phyloP scores from a whole-genome alignment of 2,329 filamentous ascomycete species.

The Sarocladium strictum region DNA sequence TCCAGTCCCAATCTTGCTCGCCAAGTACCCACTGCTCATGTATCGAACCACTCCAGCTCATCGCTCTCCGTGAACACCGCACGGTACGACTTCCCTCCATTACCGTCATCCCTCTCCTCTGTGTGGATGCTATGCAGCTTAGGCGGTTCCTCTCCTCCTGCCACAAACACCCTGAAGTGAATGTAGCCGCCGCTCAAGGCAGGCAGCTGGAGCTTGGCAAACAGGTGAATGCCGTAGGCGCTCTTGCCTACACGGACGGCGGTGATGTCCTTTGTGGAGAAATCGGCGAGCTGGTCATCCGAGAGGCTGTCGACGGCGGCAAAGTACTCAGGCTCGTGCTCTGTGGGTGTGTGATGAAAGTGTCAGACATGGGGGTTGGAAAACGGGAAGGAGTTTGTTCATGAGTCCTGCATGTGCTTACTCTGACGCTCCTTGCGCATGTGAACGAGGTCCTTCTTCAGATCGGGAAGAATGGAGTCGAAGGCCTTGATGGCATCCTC shows the following conservation, averaged over 20 bases:
- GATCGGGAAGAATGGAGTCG: constrained; percentile 40
- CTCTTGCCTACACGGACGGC: constrained; percentile 89
- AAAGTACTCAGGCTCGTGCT: constrained; percentile 52
- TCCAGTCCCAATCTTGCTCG: neutral
- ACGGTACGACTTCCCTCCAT: constrained; percentile 87
- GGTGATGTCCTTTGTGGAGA: constrained; percentile 73
- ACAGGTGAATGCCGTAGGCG: constrained; percentile 72
- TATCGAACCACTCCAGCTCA: constrained; percentile 62
- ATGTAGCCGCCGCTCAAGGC: constrained; percentile 49
- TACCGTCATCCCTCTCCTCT: constrained; percentile 87
- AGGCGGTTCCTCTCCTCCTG: constrained; percentile 78
- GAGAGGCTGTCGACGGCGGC: constrained; percentile 32
- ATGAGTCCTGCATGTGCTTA: too few species aligned
- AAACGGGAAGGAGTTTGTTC: too few species aligned
- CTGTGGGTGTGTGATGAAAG: constrained; percentile 26
- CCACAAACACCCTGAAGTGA: constrained; percentile 85
- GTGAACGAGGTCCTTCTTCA: constrained; percentile 45
- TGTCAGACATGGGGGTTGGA: too few species aligned
- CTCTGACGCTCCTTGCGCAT: constrained; percentile 40
- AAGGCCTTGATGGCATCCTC: constrained; percentile 46
- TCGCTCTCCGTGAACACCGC: constrained; percentile 90
- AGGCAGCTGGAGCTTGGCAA: constrained; percentile 62
- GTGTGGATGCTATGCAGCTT: constrained; percentile 92
- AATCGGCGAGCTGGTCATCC: constrained; percentile 86
- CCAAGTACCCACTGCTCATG: constrained; percentile 19